Evolutionary conservation across 371 early-diverging fungal species (phyloP), one percentile per base, ranked within the genome.

Genomic region (Entomophthora muscae): DNA sequence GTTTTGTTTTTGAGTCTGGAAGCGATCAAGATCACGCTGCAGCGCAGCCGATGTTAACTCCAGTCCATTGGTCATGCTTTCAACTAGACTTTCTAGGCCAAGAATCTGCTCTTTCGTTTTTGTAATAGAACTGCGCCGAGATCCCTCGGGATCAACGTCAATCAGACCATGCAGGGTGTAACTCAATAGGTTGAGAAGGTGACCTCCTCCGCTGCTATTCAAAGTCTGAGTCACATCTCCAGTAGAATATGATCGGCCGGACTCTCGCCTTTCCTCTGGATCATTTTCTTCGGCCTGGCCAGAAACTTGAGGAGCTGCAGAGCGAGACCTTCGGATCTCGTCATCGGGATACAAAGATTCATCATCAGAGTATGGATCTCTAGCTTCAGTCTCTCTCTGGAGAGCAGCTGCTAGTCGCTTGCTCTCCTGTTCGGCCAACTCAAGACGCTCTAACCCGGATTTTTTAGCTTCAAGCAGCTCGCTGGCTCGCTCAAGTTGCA

Each of bases 91-190:
- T 71, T 93, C 89, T 51, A 95, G 76, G 71, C 77, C 68, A 55
- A 62, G 26, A 29, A 94, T 91, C 3, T 78, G 79, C 68, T 95
- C 95, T n/a, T 83, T 80, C 2, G 91, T 86, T 64, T 83, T 89
- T 5, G 89, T 88, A 57, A 97, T 91, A 64, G 86, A 86, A 69
- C 84, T 85, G 52, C 92, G 85, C 22, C 95, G 83, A 26, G 92
- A 87, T 21, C 85, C 83, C 61, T 90, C 92, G 0, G 95, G 95
- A 69, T 97, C 93, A 3, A 90, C 91, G 74, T 95, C 97, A 68
- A 94, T 89, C 57, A 97, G 82, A 0, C 91, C 89, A 66, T 88
- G 85, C 23, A 88, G 69, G 2, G 86, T 84, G 63, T 86, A 81
- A 2, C 89, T 83, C 1, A 85, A 70, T 3, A 82, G 77, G 69